Evolutionary conservation across 2,329 filamentous ascomycete genomes (phyloP), one percentile per base, ranked within the genome.

Genomic region (Pseudocercospora musae): DNA sequence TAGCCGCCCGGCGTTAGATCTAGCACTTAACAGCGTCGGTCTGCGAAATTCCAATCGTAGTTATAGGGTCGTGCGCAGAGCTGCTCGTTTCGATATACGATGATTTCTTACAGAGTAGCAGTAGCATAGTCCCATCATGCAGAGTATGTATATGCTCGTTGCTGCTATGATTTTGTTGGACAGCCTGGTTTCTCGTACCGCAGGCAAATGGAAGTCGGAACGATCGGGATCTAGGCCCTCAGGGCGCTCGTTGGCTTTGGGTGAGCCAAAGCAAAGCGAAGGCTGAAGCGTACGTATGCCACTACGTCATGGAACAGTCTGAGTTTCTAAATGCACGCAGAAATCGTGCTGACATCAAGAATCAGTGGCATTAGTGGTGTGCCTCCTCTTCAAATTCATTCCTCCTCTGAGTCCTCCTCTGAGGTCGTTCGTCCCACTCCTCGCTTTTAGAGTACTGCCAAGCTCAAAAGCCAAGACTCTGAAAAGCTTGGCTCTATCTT

Each of bases 401-500:
- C 40, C 18, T 21, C 15, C 3, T 27, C 48, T 10, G 21, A 15
- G 21, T 13, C 31, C n/a, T n/a, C n/a, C n/a, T n/a, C n/a, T n/a
- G n/a, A n/a, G n/a, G n/a, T n/a, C 11, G 8, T 42, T 31, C 15
- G 13, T 44, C 20, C 50, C 29, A 27, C 29, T 40, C 13, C 37
- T 13, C 27, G 20, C 55, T 58, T 58, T 56, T 58, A 55, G 44
- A 54, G 18, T 21, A 37, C 25, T 50, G 46, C 46, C 60, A 21
- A 50, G 52, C 11, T 18, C 50, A 20, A 44, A n/a, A 57, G 52
- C 48, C 48, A 50, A 50, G 46, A 29, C 52, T 55, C 33, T 59
- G 37, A 53, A 33, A 53, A 59, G 44, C 56, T 64, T 64, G 62
- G 59, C 62, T 44, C 48, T 37, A 21, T 27, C 25, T 46, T 50